Evolutionary conservation across 2,329 filamentous ascomycete species (phyloP).

Genomic region (Pezicula radicicola): DNA sequence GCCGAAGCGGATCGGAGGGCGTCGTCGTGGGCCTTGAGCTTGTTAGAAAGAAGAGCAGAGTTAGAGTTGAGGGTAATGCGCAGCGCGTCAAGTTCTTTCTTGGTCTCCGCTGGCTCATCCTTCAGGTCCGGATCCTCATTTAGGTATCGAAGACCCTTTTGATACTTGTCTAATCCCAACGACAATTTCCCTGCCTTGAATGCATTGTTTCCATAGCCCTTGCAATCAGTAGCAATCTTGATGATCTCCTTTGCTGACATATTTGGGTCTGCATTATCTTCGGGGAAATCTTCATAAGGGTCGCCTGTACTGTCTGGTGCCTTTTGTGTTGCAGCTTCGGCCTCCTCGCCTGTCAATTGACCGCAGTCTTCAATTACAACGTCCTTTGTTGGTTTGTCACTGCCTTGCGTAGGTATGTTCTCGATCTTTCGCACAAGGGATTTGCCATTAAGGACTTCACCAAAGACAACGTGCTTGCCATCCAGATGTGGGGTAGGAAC

Average conservation of each 20-base stretch:
- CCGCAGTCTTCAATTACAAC: slow-evolving; percentile 81
- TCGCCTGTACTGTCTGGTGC: slow-evolving; percentile 80
- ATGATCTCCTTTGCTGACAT: slow-evolving; percentile 67
- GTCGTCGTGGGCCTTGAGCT: slow-evolving; percentile 70
- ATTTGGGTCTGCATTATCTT: slow-evolving; percentile 65
- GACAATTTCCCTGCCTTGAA: slow-evolving; percentile 76
- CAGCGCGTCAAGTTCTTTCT: slow-evolving; percentile 65
- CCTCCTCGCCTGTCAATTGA: slow-evolving; percentile 71
- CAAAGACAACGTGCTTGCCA: slow-evolving; percentile 96
- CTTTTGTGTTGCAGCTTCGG: slow-evolving; percentile 64
- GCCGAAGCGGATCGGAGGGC: slow-evolving; percentile 67
- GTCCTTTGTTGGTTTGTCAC: slow-evolving; percentile 75
- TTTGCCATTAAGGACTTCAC: slow-evolving; percentile 90
- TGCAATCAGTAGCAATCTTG: slow-evolving; percentile 80
- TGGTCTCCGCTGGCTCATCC: slow-evolving; percentile 66
- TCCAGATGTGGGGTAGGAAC: slow-evolving; percentile 93
- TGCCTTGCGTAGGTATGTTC: slow-evolving; percentile 69
- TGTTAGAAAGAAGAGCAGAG: slow-evolving; percentile 79
- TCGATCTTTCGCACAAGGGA: slow-evolving; percentile 87
- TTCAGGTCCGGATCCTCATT: slow-evolving; percentile 79
- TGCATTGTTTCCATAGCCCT: slow-evolving; percentile 87
- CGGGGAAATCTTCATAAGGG: slow-evolving; percentile 91
- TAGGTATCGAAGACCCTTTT: slow-evolving; percentile 87
- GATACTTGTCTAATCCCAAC: slow-evolving; percentile 83
- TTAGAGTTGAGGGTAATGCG: slow-evolving; percentile 89